phyloP scores from a whole-genome alignment of 2,329 filamentous ascomycete genomes.

The Phyllosticta ampelicida region DNA sequence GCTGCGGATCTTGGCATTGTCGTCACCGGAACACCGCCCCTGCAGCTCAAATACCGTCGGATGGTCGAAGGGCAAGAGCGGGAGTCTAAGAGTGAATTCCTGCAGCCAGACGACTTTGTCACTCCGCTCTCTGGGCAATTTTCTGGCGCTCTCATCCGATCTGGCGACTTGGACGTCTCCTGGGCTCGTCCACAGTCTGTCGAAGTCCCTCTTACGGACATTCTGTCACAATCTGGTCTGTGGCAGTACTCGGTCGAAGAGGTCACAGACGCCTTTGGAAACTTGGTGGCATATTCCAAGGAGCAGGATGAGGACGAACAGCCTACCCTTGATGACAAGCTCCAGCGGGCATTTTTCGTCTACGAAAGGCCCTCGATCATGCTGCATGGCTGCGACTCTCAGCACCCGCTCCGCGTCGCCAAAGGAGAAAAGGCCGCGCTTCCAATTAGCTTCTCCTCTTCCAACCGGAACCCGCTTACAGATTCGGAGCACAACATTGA shows the following conservation, averaged over 20 bases:
- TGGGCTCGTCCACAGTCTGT: constrained; percentile 74
- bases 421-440: constrained; percentile 58
- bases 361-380: constrained; percentile 72
- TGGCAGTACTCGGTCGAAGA: constrained; percentile 91
- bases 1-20: constrained; percentile 75
- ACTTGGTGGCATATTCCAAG: constrained; percentile 63
- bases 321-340: constrained; percentile 31
- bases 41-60: constrained; percentile 87
- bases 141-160: constrained; percentile 47
- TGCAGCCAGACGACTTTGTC: constrained; percentile 77
- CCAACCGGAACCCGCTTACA: constrained; percentile 44
- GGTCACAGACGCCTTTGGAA: constrained; percentile 83
- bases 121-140: constrained; percentile 61
- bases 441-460: constrained; percentile 59
- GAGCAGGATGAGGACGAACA: constrained; percentile 57
- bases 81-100: constrained; percentile 73
- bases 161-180: constrained; percentile 53
- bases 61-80: constrained; percentile 74
- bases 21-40: constrained; percentile 77
- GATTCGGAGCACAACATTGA: constrained; percentile 61
- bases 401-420: constrained; percentile 72
- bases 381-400: constrained; percentile 65
- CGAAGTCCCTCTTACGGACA: constrained; percentile 79
- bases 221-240: constrained; percentile 63
- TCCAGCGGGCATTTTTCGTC: constrained; percentile 71